phyloP scores from a whole-genome alignment of 1,284 basidiomycete species.

The Trametes polyzona region DNA sequence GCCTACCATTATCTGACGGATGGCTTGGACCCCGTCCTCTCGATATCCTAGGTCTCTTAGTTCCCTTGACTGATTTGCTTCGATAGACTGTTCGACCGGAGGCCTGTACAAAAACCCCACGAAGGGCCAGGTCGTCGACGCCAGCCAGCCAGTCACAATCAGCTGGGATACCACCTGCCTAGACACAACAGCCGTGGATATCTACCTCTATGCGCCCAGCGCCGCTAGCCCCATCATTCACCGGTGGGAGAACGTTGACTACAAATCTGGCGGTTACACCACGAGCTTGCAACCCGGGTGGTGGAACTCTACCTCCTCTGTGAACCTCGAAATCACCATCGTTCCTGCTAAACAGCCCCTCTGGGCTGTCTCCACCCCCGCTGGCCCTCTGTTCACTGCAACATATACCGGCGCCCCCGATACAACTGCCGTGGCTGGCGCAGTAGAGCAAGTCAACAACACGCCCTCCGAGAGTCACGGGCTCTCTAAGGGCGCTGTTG shows the following conservation, averaged over 20 bases:
- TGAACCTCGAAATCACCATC: constrained; percentile 70
- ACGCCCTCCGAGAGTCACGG: constrained; percentile 39
- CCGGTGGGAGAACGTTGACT: constrained; percentile 64
- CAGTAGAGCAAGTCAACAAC: constrained; percentile 39
- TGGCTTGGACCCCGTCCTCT: too few species aligned
- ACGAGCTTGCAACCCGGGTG: constrained; percentile 67
- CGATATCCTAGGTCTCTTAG: too few species aligned
- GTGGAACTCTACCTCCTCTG: constrained; percentile 71
- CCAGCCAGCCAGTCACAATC: constrained; percentile 61
- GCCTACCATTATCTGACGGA: too few species aligned
- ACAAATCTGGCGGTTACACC: constrained; percentile 56
- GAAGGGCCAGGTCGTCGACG: constrained; percentile 54
- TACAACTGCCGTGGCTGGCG: constrained; percentile 21
- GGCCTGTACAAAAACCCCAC: constrained; percentile 73
- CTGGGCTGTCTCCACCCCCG: constrained; percentile 61
- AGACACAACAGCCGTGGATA: constrained; percentile 57
- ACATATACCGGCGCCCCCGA: constrained; percentile 55
- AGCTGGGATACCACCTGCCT: constrained; percentile 75
- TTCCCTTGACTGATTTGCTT: background rate
- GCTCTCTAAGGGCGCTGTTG: constrained; percentile 66
- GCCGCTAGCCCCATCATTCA: constrained; percentile 56
- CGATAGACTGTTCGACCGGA: constrained; percentile 53
- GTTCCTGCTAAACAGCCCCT: constrained; percentile 55
- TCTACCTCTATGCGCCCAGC: constrained; percentile 72
- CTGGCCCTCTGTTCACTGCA: constrained; percentile 76